phyloP scores from a whole-genome alignment of 371 early-diverging fungal genomes.

The Rhizomucor pusillus region DNA sequence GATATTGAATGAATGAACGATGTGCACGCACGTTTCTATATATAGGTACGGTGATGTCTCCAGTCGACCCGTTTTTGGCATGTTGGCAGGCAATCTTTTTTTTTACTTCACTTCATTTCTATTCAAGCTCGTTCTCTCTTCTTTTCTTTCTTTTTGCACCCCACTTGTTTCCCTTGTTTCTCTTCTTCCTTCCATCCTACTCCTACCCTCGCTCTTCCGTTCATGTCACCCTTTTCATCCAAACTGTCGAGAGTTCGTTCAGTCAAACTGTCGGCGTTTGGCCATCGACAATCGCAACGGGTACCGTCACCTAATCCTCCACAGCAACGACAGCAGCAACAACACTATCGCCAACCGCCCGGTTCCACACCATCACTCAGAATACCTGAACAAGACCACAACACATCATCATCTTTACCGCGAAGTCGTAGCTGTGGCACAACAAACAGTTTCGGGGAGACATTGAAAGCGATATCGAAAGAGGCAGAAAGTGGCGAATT shows the following conservation, averaged over 20 bases:
- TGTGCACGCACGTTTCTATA: no score
- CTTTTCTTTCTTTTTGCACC: constrained; percentile 9
- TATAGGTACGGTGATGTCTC: constrained; percentile 23
- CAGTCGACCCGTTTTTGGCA: constrained; percentile 31
- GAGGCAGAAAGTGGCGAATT: constrained; percentile 35
- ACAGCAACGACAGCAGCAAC: constrained; percentile 8
- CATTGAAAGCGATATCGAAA: constrained; percentile 35
- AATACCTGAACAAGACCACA: constrained; percentile 8
- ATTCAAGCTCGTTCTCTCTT: constrained; percentile 8
- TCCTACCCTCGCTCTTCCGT: constrained; percentile 5
- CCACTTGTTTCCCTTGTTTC: constrained; percentile 8
- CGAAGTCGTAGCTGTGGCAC: constrained; percentile 7
- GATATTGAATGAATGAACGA: no score
- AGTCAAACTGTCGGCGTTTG: constrained; percentile 24
- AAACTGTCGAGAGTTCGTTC: constrained; percentile 34
- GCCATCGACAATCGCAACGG: constrained; percentile 10
- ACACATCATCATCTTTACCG: constrained; percentile 9
- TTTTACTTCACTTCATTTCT: constrained; percentile 9
- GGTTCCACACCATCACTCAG: not conserved
- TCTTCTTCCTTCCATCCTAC: constrained; percentile 7
- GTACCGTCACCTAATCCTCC: constrained; percentile 17
- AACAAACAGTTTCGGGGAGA: constrained; percentile 32
- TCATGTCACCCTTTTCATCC: constrained; percentile 31
- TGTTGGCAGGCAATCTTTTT: constrained; percentile 19
- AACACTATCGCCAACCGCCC: constrained; percentile 4